Evolutionary conservation across 805 yeast genomes (phyloP).

Genomic region (Yamadazyma philogaea): DNA sequence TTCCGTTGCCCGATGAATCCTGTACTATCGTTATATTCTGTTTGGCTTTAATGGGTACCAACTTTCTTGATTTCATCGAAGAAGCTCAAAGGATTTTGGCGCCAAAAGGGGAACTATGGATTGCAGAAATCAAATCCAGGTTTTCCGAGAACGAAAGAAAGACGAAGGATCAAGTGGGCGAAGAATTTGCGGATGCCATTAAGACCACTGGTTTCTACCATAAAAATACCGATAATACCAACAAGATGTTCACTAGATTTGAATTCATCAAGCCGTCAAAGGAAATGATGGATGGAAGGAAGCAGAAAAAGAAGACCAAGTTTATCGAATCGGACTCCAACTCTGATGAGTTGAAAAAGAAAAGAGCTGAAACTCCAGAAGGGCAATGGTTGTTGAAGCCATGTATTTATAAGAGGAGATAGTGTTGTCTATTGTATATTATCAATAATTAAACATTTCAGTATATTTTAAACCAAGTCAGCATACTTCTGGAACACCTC

Average conservation of each 20-base stretch:
- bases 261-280: slow-evolving; percentile 87
- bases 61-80: slow-evolving; percentile 83
- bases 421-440: slow-evolving; percentile 1
- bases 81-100: slow-evolving; percentile 87
- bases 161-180: slow-evolving; percentile 43
- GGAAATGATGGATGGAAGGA: slow-evolving; percentile 61
- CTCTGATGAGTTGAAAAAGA: slow-evolving; percentile 55
- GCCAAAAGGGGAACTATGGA: slow-evolving; percentile 95
- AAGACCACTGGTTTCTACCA: slow-evolving; percentile 83
- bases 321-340: slow-evolving; percentile 71
- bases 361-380: slow-evolving; percentile 57
- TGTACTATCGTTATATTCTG: slow-evolving; percentile 91
- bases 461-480: neutral
- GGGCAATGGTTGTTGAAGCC: slow-evolving; percentile 93
- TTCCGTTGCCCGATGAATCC: slow-evolving; percentile 76
- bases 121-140: slow-evolving; percentile 94
- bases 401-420: slow-evolving; percentile 87
- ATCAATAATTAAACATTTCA: neutral
- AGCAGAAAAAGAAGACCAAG: slow-evolving; percentile 57
- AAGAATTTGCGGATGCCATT: slow-evolving; percentile 76
- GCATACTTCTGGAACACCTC: slow-evolving; percentile 37
- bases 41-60: slow-evolving; percentile 95
- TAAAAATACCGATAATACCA: slow-evolving; percentile 77
- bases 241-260: slow-evolving; percentile 92
- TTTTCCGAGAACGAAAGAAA: slow-evolving; percentile 54